Evolutionary conservation across 345 rosid species (phyloP).

Genomic region (Lepidium aucheri): DNA sequence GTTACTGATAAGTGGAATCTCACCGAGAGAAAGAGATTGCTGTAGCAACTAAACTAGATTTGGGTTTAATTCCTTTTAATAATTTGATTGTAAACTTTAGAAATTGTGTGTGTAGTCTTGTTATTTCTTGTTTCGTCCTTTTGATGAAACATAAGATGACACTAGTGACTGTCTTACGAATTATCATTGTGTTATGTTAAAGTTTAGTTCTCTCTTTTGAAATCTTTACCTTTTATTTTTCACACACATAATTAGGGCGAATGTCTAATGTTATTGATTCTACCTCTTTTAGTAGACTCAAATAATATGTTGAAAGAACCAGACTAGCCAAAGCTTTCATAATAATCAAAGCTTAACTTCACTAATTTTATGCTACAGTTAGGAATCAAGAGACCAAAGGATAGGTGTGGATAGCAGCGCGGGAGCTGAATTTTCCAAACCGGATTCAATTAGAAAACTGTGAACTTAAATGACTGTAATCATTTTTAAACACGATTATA

Average conservation of each 20-base stretch:
- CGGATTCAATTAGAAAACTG: neutral
- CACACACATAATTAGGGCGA: too few relatives aligned
- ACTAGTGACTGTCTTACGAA: neutral
- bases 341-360: too few relatives aligned
- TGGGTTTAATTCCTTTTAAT: neutral
- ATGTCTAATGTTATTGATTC: too few relatives aligned
- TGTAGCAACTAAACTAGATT: neutral
- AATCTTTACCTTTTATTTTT: too few relatives aligned
- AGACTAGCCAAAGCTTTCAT: too few relatives aligned
- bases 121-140: neutral
- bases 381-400: neutral
- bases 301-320: too few relatives aligned
- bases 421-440: neutral
- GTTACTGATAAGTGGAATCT: neutral
- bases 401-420: neutral
- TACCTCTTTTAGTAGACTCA: too few relatives aligned
- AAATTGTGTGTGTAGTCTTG: neutral
- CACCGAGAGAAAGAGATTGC: neutral
- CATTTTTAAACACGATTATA: too few relatives aligned
- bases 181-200: neutral
- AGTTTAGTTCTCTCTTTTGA: too few relatives aligned
- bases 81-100: neutral
- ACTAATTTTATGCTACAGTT: neutral
- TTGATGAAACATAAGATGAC: neutral
- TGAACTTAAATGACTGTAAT: too few relatives aligned